A percentile compares a stretch with the other conserved stretches of the same genome.
Conservation (phyloP, 2,329 filamentous ascomycete species). For the Metarhizium robertsii region DNA sequence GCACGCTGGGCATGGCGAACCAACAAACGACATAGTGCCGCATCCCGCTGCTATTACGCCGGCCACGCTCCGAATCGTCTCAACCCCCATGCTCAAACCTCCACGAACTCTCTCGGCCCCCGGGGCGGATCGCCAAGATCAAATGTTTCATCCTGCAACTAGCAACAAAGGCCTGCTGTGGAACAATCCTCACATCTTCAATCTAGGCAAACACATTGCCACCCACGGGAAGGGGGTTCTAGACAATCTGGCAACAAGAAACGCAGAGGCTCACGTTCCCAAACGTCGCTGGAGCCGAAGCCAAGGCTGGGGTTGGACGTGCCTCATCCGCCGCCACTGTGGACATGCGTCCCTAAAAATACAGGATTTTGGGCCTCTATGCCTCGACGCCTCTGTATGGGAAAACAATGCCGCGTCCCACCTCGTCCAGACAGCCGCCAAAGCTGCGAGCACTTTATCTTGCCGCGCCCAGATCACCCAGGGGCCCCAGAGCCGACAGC, state of each 20-base stretch:
- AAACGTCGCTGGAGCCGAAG: neutral
- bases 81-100: neutral
- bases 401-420: neutral
- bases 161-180: neutral
- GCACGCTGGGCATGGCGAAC: neutral
- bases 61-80: neutral
- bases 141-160: neutral
- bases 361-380: neutral
- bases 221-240: neutral
- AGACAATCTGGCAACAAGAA: neutral
- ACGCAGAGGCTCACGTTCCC: neutral
- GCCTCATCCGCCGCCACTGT: neutral
- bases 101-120: neutral
- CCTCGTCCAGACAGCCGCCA: neutral
- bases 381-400: neutral
- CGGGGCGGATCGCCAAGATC: neutral
- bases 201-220: neutral
- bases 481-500: neutral
- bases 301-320: neutral
- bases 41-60: neutral
- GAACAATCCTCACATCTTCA: neutral
- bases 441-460: neutral
- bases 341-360: neutral
- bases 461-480: neutral
- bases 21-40: neutral